Evolutionary conservation across 2,329 filamentous ascomycete genomes (phyloP).

Genomic region (Hypoxylon rubiginosum): DNA sequence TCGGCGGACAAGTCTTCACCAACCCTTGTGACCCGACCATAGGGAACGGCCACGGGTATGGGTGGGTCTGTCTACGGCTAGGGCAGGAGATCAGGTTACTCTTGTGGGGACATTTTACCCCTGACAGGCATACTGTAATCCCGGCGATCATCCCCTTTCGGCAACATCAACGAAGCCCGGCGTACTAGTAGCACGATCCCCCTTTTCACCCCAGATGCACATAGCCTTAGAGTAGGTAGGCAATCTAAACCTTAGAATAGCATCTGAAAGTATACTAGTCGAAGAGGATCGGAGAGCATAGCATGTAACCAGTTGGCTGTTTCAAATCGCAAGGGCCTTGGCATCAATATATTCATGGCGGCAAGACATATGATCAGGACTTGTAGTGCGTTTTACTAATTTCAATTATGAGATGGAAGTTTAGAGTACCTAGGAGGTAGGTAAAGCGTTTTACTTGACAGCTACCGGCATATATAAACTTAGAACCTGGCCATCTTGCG

Average conservation of each 20-base stretch:
- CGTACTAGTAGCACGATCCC: neutral
- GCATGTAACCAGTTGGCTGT: neutral
- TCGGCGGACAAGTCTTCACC: neutral
- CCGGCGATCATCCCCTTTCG: neutral
- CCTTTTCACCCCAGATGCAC: neutral
- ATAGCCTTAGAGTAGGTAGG: neutral
- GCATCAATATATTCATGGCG: conserved; percentile 9
- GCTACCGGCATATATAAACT: neutral
- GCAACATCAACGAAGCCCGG: neutral
- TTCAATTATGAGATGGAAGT: neutral
- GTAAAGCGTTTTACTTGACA: neutral
- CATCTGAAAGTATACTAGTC: neutral
- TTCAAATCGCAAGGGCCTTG: conserved; percentile 5
- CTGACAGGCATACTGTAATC: neutral
- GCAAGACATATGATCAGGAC: neutral
- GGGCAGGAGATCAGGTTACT: neutral
- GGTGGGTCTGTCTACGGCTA: neutral
- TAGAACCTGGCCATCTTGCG: neutral
- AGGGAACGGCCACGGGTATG: neutral
- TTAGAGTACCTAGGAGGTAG: neutral
- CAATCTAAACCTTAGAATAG: neutral
- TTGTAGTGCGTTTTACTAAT: neutral
- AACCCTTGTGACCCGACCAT: neutral
- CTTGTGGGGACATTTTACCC: neutral
- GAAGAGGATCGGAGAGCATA: neutral